Percentiles rank a stretch among this genome's conserved stretches.
These are phyloP conservation scores for Phytophthora constricta DNA, from an alignment of 352 stramenopile genomes.

Conservation along the genomic window DNA sequence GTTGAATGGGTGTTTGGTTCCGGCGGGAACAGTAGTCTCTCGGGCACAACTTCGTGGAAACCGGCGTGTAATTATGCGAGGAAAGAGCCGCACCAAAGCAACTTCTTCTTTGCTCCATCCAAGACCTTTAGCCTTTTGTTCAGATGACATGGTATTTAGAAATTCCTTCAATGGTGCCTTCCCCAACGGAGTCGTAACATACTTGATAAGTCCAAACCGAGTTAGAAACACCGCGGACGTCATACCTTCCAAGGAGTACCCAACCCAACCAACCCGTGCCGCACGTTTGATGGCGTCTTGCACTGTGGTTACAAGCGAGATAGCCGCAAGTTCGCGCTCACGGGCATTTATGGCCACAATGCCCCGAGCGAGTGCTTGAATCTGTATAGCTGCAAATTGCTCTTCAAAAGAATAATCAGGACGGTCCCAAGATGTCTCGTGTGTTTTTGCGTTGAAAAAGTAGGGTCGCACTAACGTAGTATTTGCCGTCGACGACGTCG, in stretches of 20 bases:
- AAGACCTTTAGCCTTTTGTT: conserved; percentile 49
- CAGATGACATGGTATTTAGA: conserved; percentile 32
- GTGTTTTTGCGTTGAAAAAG: conserved; percentile 56
- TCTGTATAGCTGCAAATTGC: conserved; percentile 63
- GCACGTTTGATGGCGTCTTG: conserved; percentile 36
- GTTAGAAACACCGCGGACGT: conserved; percentile 56
- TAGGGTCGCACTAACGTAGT: conserved; percentile 30
- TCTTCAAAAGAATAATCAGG: conserved; percentile 74
- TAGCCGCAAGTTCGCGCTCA: conserved; percentile 31
- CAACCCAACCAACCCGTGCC: conserved; percentile 53
- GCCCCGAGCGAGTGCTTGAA: conserved; percentile 68
- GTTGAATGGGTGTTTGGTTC: conserved; percentile 66
- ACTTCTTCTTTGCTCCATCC: conserved; percentile 73
- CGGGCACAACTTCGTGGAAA: conserved; percentile 42
- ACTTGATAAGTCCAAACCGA: conserved; percentile 67
- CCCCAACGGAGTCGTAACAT: conserved; percentile 37
- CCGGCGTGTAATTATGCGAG: conserved; percentile 28
- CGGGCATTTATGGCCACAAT: conserved; percentile 45
- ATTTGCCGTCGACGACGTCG: neutral
- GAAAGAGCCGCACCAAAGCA: conserved; percentile 38
- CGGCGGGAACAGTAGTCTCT: conserved; percentile 36
- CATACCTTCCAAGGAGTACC: conserved; percentile 80
- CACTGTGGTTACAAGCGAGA: conserved; percentile 57
- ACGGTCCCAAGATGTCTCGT: conserved; percentile 58
- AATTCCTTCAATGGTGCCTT: conserved; percentile 45